Evolutionary conservation across 306 rosid species (phyloP), one percentile per base, ranked within the genome.

Genomic region (Cucurbita argyrosperma): DNA sequence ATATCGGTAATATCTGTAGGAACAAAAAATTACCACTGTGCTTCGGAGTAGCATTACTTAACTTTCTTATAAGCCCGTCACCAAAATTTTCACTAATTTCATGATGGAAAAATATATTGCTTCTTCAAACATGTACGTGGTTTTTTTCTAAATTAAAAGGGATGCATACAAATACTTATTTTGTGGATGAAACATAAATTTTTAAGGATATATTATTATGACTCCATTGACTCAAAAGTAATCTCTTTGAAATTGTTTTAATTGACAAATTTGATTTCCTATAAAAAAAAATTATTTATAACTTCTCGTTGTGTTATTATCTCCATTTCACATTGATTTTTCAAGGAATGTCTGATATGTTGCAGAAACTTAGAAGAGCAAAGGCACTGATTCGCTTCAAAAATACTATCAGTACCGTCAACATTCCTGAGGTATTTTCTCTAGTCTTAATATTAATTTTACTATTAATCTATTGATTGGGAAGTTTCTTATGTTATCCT

Each of bases 341-440:
- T 21, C 42, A 21, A 13, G 19, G 30, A 47, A 46, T 46, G 14
- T 26, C 46, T 80, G 74, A 80, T 52, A 47, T 82, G 58, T 68
- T 87, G 80, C 88, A 94, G 98, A 88, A 84, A 76, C 92, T 86
- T 57, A 88, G 87, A 83, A 85, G 96, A 83, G 98, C 90, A 43
- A 89, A 85, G 85, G 97, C 97, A 67, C 30, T 94, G 81, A 61
- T 83, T 71, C 85, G 86, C 77, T 90, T 94, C 83, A 84, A 81
- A 74, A 89, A 85, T 75, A 85, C 80, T 72, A 78, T 85, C 76
- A 80, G 63, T 62, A 30, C 55, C n/a, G 76, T 75, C 87, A 77
- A 76, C 75, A 80, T 87, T 47, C 82, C 95, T 18, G 97, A 89
- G 97, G 98, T 94, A 79, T 77, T 73, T 23, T 4, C 45, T 84